Evolutionary conservation across 2,329 filamentous ascomycete genomes (phyloP).

Genomic region (Alternaria rosae): DNA sequence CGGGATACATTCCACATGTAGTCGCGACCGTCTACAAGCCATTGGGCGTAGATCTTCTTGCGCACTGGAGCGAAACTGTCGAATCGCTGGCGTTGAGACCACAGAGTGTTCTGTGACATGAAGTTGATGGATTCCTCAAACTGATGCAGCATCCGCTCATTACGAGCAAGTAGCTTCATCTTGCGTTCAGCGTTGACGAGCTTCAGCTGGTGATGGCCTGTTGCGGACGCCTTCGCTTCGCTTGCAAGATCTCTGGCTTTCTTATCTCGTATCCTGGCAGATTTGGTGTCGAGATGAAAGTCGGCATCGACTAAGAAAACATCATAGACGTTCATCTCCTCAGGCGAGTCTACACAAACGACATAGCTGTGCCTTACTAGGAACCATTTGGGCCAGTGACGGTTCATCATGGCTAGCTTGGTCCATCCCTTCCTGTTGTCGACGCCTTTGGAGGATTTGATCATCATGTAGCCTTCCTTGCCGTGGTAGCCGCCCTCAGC

Average conservation of each 20-base stretch:
- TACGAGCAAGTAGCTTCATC: constrained; percentile 87
- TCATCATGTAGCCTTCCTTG: constrained; percentile 93
- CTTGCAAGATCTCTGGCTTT: constrained; percentile 69
- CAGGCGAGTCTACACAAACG: constrained; percentile 96
- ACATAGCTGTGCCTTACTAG: constrained; percentile 97
- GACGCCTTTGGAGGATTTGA: constrained; percentile 87
- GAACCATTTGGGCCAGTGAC: constrained; percentile 96
- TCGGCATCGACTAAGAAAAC: constrained; percentile 94
- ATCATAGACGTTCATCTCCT: constrained; percentile 98
- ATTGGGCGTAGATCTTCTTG: constrained; percentile 86
- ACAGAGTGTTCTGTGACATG: constrained; percentile 83
- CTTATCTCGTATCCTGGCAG: constrained; percentile 56
- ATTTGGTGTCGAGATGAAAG: constrained; percentile 82
- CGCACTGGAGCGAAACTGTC: constrained; percentile 93
- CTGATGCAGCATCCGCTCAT: constrained; percentile 86
- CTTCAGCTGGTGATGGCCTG: constrained; percentile 83
- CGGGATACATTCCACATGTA: constrained; percentile 99
- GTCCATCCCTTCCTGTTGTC: constrained; percentile 84
- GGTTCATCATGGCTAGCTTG: constrained; percentile 77
- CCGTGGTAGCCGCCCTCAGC: constrained; percentile 97
- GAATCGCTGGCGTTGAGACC: constrained; percentile 85
- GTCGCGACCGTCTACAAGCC: constrained; percentile 95
- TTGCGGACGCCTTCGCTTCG: constrained; percentile 68
- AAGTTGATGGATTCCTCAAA: constrained; percentile 91
- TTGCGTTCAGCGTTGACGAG: constrained; percentile 92